Evolutionary conservation across 345 rosid species (phyloP).

Genomic region (Anacardium occidentale): DNA sequence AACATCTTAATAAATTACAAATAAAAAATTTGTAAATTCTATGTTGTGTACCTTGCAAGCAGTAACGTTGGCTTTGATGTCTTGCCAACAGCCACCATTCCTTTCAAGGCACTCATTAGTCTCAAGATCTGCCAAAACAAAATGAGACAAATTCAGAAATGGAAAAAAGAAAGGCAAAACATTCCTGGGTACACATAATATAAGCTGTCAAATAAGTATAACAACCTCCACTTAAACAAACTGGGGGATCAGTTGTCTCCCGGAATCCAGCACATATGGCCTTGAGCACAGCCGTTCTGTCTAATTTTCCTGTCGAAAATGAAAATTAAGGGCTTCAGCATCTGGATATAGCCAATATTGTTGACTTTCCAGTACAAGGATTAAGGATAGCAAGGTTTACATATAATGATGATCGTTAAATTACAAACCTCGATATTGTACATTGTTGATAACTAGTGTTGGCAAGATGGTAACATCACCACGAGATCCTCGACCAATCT

Average conservation of each 20-base stretch:
- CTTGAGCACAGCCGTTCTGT: conserved; percentile 75
- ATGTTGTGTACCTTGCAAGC: conserved; percentile 72
- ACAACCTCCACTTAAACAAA: conserved; percentile 76
- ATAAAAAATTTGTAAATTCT: neutral
- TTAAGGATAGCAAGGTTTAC: neutral
- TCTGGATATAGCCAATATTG: neutral
- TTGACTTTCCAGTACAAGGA: neutral
- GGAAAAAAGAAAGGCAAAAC: neutral
- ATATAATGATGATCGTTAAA: neutral
- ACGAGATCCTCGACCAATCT: conserved; percentile 87
- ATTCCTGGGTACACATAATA: neutral
- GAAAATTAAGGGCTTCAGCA: conserved; percentile 21
- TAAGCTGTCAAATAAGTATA: conserved; percentile 6
- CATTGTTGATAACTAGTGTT: conserved; percentile 73
- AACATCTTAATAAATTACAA: no score
- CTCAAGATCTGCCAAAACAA: conserved; percentile 61
- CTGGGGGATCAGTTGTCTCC: conserved; percentile 73
- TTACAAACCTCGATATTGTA: conserved; percentile 78
- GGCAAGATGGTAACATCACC: conserved; percentile 92
- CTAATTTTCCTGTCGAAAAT: conserved; percentile 61
- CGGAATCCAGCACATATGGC: conserved; percentile 88
- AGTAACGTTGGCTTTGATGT: conserved; percentile 50
- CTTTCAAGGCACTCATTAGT: conserved; percentile 79
- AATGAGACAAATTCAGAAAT: neutral
- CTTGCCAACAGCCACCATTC: conserved; percentile 92